Percentiles rank a stretch among this genome's conserved stretches.
phyloP scores from a whole-genome alignment of 2,329 filamentous ascomycete species.

The Aureobasidium uvarum region DNA sequence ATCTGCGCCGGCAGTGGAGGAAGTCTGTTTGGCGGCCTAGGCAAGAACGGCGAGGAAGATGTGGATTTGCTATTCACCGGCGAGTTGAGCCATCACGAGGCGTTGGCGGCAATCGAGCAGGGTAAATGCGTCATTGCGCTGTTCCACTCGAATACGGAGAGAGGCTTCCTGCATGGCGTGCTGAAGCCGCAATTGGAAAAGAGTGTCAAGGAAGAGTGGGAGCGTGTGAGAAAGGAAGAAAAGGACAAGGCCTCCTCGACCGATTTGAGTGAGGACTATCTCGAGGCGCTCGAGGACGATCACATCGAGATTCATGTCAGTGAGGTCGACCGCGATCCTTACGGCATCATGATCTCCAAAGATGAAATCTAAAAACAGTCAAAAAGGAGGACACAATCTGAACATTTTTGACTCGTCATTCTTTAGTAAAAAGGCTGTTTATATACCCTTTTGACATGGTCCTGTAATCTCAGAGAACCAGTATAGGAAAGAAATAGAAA shows the following conservation, averaged over 20 bases:
- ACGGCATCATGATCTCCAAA: slow-evolving; percentile 63
- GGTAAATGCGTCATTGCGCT: slow-evolving; percentile 79
- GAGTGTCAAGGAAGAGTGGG: slow-evolving; percentile 58
- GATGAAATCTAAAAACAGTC: slow-evolving; percentile 31
- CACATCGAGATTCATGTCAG: slow-evolving; percentile 69
- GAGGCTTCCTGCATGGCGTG: slow-evolving; percentile 72
- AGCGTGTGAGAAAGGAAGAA: slow-evolving; percentile 47
- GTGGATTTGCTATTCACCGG: slow-evolving; percentile 87
- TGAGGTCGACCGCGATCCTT: slow-evolving; percentile 81
- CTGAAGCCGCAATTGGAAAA: slow-evolving; percentile 65
- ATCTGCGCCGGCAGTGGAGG: slow-evolving; percentile 90
- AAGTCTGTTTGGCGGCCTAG: slow-evolving; percentile 65
- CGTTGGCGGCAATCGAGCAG: slow-evolving; percentile 78
- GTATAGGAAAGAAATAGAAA: not conserved
- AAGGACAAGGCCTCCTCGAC: slow-evolving; percentile 33
- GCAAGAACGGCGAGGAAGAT: slow-evolving; percentile 45
- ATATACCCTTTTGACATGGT: slow-evolving; percentile 1
- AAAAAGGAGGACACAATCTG: not conserved
- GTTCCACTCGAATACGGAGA: slow-evolving; percentile 92
- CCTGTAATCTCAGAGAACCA: not conserved
- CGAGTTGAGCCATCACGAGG: slow-evolving; percentile 91
- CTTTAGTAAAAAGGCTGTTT: not conserved
- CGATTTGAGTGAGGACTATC: slow-evolving; percentile 41
- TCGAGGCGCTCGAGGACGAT: slow-evolving; percentile 53
- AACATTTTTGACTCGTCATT: not conserved